These are phyloP conservation scores for Penicillium silybi DNA, from an alignment of 495 filamentous ascomycete species.

Conservation along the genomic window DNA sequence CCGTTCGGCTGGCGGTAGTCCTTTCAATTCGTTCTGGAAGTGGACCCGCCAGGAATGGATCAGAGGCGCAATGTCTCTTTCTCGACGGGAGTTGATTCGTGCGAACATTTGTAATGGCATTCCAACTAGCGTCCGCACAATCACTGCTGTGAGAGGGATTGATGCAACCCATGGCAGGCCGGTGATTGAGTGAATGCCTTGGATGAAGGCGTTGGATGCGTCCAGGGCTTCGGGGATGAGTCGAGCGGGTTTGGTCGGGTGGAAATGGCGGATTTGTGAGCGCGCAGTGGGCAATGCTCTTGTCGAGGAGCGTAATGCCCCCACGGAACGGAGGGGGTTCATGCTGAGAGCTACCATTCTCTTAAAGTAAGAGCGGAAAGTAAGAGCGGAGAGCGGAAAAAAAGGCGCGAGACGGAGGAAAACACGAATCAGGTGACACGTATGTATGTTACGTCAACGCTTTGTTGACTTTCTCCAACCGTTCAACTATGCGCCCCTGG, in stretches of 20 bases:
- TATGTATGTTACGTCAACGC: slow-evolving; percentile 23
- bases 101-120: slow-evolving; percentile 57
- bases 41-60: slow-evolving; percentile 44
- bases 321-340: slow-evolving; percentile 15
- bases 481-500: slow-evolving; percentile 19
- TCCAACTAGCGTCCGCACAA: slow-evolving; percentile 55
- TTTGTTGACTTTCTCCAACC: slow-evolving; percentile 5
- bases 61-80: slow-evolving; percentile 48
- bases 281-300: neutral
- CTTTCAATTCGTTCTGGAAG: slow-evolving; percentile 12
- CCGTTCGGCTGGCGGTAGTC: neutral
- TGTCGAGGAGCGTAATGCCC: slow-evolving; percentile 8
- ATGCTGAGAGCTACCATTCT: slow-evolving; percentile 2
- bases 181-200: slow-evolving; percentile 56
- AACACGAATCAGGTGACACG: slow-evolving; percentile 24
- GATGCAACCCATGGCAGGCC: slow-evolving; percentile 65
- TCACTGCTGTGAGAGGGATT: slow-evolving; percentile 65
- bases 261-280: slow-evolving; percentile 42
- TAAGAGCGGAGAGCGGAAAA: slow-evolving; percentile 12
- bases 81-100: slow-evolving; percentile 36
- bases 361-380: too few species aligned
- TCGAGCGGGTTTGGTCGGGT: slow-evolving; percentile 36
- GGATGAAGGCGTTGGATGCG: slow-evolving; percentile 52
- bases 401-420: neutral
- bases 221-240: slow-evolving; percentile 47